These are phyloP conservation scores for Kodamaea leandrae DNA, from an alignment of 805 yeast genomes.

Conservation along the genomic window DNA sequence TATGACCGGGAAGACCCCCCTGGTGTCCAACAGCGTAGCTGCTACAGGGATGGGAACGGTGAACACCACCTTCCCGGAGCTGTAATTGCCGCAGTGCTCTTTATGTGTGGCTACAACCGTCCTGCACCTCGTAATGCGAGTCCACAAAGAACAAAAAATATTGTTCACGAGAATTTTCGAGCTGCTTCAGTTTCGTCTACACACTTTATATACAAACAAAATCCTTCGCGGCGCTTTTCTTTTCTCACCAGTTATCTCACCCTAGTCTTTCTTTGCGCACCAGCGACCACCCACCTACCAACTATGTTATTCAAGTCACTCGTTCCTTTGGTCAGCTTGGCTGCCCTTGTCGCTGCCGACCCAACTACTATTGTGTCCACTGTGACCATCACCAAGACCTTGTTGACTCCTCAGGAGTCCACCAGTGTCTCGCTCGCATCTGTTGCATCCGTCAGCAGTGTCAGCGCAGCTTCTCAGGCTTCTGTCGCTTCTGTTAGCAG, in stretches of 20 bases:
- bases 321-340: constrained; percentile 12
- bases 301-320: constrained; percentile 16
- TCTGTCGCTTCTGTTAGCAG: constrained; percentile 9
- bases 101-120: not conserved
- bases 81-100: too few relatives aligned
- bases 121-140: not conserved
- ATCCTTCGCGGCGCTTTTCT: not conserved
- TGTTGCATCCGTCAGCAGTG: constrained; percentile 13
- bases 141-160: not conserved
- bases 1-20: too few relatives aligned
- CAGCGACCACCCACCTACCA: not conserved
- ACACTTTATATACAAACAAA: not conserved
- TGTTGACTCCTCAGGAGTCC: constrained; percentile 47
- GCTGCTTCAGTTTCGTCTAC: not conserved
- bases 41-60: too few relatives aligned
- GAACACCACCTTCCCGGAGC: too few relatives aligned
- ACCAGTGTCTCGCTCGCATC: constrained; percentile 22
- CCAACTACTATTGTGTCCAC: constrained; percentile 39
- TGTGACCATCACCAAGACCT: constrained; percentile 45
- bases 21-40: too few relatives aligned
- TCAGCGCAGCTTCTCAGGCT: constrained; percentile 17
- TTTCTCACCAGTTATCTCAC: constrained; percentile 9
- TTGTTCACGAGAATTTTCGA: not conserved
- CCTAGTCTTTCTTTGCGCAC: constrained; percentile 14
- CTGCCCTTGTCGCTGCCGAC: constrained; percentile 12